These are phyloP conservation scores for Chaetothyriales sp. DNA, from an alignment of 2,329 filamentous ascomycete species.

Conservation along the genomic window DNA sequence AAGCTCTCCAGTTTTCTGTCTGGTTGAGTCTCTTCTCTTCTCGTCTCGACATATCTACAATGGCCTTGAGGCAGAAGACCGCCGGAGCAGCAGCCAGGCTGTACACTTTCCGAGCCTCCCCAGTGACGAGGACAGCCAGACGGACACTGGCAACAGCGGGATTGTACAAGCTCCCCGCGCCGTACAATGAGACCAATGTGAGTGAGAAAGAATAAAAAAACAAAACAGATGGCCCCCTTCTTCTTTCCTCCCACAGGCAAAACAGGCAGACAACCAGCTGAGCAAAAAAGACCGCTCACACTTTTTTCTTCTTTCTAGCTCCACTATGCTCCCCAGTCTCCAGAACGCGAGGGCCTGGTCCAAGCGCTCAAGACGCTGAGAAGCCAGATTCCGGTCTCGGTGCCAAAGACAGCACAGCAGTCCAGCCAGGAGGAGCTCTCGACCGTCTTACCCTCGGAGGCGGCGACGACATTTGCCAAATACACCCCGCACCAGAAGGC, in stretches of 20 bases:
- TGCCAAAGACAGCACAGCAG: constrained; percentile 13
- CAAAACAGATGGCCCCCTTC: no score
- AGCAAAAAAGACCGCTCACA: not conserved
- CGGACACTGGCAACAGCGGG: constrained; percentile 10
- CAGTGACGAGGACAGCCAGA: not conserved
- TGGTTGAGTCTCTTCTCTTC: no score
- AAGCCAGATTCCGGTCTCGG: constrained; percentile 22
- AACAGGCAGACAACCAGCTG: no score
- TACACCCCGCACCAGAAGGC: constrained; percentile 22
- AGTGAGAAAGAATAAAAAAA: not conserved
- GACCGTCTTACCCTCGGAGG: constrained; percentile 22
- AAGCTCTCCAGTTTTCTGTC: not conserved
- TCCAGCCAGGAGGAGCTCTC: constrained; percentile 1
- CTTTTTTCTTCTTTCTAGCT: constrained; percentile 5
- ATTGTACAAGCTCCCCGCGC: constrained; percentile 7
- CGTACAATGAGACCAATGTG: constrained; percentile 14
- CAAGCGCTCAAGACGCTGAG: constrained; percentile 21
- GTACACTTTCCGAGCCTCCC: not conserved
- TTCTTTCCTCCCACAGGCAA: no score
- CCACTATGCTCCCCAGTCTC: constrained; percentile 19
- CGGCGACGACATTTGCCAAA: constrained; percentile 23
- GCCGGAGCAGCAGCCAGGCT: not conserved
- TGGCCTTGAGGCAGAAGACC: not conserved
- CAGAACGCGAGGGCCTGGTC: constrained; percentile 23
- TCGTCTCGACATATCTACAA: not conserved